Conservation (phyloP, 768 basidiomycete genomes). For the Pleurotus tuber-regium region DNA sequence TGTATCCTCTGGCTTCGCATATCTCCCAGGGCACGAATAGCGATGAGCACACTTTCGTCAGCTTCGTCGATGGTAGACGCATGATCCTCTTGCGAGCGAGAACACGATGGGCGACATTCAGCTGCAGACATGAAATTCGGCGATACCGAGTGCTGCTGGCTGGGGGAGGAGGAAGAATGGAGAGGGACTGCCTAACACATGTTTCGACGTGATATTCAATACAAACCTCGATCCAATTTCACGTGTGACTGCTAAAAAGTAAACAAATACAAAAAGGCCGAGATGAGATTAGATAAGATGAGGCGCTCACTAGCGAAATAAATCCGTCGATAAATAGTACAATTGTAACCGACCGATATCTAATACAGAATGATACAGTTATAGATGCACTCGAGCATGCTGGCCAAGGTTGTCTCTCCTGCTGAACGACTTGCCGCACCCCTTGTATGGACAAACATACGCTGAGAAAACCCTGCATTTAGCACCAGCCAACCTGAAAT, state of each 20-base stretch:
- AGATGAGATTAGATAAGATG: too few species aligned
- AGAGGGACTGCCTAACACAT: constrained; percentile 1
- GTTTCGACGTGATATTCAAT: neutral
- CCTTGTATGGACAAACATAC: constrained; percentile 57
- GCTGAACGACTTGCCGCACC: constrained; percentile 71
- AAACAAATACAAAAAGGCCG: neutral
- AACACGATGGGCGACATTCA: neutral
- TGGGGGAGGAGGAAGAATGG: neutral
- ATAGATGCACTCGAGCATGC: constrained; percentile 65
- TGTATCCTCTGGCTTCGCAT: constrained; percentile 57
- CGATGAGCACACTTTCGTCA: constrained; percentile 79
- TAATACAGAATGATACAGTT: neutral
- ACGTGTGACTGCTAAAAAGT: neutral
- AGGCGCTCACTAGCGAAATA: too few species aligned
- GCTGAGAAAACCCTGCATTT: constrained; percentile 31
- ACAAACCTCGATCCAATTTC: neutral
- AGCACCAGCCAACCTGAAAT: neutral
- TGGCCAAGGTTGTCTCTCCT: constrained; percentile 77
- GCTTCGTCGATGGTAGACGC: constrained; percentile 33
- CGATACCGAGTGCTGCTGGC: neutral
- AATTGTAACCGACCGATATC: too few species aligned
- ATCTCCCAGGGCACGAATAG: constrained; percentile 71
- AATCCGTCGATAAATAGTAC: too few species aligned
- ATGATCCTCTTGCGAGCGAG: neutral
- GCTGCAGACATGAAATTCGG: neutral